Percentiles rank a stretch among this genome's conserved stretches.
Evolutionary conservation across 305 asterid genomes (phyloP).

Genomic region (Solanum aculeatissimum): DNA sequence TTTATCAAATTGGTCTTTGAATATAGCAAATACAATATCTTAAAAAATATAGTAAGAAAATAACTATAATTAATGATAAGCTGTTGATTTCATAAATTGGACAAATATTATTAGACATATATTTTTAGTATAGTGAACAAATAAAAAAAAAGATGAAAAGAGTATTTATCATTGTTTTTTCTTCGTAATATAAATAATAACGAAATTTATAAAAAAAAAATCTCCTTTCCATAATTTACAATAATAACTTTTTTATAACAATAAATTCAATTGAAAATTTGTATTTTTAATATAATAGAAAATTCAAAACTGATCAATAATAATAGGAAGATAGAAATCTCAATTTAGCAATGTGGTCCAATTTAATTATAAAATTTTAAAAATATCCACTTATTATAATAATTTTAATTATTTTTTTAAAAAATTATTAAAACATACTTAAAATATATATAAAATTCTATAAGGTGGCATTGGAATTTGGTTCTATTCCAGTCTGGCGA

Average conservation of each 20-base stretch:
- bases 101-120: too few relatives aligned
- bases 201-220: too few relatives aligned
- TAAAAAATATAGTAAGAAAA: too few relatives aligned
- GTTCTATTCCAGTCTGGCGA: background rate
- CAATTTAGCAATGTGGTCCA: background rate
- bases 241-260: background rate
- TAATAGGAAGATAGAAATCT: background rate
- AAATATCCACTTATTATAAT: background rate
- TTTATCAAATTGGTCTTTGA: too few relatives aligned
- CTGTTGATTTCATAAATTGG: too few relatives aligned
- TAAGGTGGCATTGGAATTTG: background rate
- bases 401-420: background rate
- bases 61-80: too few relatives aligned
- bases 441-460: background rate
- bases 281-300: background rate
- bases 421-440: background rate
- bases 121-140: too few relatives aligned
- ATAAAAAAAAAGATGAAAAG: too few relatives aligned
- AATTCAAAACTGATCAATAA: background rate
- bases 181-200: background rate
- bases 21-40: too few relatives aligned
- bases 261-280: background rate
- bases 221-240: too few relatives aligned
- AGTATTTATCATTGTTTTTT: too few relatives aligned
- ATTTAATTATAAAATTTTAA: background rate